Percentiles rank a stretch among this genome's conserved stretches.
Evolutionary conservation across 1,139 yeast species (phyloP).

Genomic region (Sugiyamaella novakii): DNA sequence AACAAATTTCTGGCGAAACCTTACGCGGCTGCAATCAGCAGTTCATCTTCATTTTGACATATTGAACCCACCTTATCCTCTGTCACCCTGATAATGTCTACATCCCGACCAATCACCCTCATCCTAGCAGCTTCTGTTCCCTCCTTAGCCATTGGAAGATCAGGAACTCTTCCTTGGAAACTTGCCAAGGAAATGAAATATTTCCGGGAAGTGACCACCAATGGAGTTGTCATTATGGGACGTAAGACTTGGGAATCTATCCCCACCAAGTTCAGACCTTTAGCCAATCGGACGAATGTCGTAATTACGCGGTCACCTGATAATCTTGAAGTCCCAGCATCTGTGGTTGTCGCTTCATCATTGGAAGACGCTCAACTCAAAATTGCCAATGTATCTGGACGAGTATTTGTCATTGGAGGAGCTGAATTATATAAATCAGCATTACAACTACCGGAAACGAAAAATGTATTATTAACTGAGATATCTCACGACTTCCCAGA

Average conservation of each 20-base stretch:
- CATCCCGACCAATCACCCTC: slow-evolving; percentile 32
- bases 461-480: slow-evolving; percentile 74
- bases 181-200: slow-evolving; percentile 81
- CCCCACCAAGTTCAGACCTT: slow-evolving; percentile 80
- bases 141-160: slow-evolving; percentile 77
- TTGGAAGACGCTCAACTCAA: slow-evolving; percentile 49
- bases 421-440: slow-evolving; percentile 76
- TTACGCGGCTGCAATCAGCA: no score
- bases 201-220: slow-evolving; percentile 72
- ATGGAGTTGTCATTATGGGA: slow-evolving; percentile 93
- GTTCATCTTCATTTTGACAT: no score
- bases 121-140: slow-evolving; percentile 88
- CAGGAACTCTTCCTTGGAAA: slow-evolving; percentile 88
- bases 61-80: no score
- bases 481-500: slow-evolving; percentile 44
- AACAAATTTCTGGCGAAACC: no score
- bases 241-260: slow-evolving; percentile 95
- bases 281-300: slow-evolving; percentile 73
- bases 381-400: slow-evolving; percentile 31
- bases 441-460: slow-evolving; percentile 50
- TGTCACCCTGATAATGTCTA: no score
- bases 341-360: slow-evolving; percentile 50
- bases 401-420: slow-evolving; percentile 88
- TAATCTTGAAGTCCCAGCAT: slow-evolving; percentile 32
- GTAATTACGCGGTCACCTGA: slow-evolving; percentile 59